Percentiles rank a stretch among this genome's conserved stretches.
These are phyloP conservation scores for Solanum acaule DNA, from an alignment of 257 asterid species.

Conservation along the genomic window DNA sequence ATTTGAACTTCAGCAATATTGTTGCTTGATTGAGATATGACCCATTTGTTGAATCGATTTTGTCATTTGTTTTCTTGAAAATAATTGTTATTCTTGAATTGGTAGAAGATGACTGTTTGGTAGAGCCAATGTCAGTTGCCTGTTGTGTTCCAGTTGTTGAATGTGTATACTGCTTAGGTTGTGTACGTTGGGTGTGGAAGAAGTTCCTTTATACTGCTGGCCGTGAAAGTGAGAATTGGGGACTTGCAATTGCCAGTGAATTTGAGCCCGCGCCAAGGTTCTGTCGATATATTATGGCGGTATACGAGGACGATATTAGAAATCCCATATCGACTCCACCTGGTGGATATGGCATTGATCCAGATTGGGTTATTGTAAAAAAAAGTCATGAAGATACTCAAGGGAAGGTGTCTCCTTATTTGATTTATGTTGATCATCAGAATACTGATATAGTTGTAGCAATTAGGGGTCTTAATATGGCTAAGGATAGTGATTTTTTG, in stretches of 20 bases:
- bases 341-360: slow-evolving; percentile 79
- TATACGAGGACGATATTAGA: slow-evolving; percentile 68
- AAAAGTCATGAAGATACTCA: slow-evolving; percentile 45
- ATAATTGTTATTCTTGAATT: slow-evolving; percentile 3
- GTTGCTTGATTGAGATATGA: neutral
- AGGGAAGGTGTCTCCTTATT: slow-evolving; percentile 73
- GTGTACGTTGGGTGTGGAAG: slow-evolving; percentile 96
- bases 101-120: slow-evolving; percentile 9
- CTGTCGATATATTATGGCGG: slow-evolving; percentile 62
- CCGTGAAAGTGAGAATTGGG: slow-evolving; percentile 89
- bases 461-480: slow-evolving; percentile 82
- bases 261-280: slow-evolving; percentile 81
- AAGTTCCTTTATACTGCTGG: slow-evolving; percentile 87
- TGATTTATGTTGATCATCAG: slow-evolving; percentile 77
- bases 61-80: neutral
- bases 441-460: slow-evolving; percentile 61
- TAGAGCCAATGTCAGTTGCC: slow-evolving; percentile 82
- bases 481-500: slow-evolving; percentile 68
- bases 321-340: slow-evolving; percentile 77
- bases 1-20: neutral
- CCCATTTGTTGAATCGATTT: neutral
- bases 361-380: slow-evolving; percentile 55
- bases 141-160: slow-evolving; percentile 87
- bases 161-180: slow-evolving; percentile 93
- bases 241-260: slow-evolving; percentile 71